Evolutionary conservation across 208 protist species (phyloP).

Genomic region (Balamuthia mandrillaris): DNA sequence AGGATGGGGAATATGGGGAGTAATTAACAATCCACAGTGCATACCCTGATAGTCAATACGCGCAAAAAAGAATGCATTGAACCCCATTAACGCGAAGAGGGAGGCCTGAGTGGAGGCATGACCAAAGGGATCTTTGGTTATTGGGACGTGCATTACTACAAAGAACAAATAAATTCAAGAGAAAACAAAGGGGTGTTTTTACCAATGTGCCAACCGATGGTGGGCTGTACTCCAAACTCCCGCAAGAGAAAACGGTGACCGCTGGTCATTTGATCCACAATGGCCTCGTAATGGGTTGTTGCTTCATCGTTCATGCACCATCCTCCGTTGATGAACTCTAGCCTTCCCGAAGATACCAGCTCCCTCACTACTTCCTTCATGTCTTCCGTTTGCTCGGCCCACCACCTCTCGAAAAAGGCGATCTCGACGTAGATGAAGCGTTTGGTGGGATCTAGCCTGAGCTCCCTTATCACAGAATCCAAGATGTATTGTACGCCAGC

Average conservation of each 20-base stretch:
- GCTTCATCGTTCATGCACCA: constrained; percentile 70
- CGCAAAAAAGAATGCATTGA: constrained; percentile 44
- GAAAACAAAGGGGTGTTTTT: background rate
- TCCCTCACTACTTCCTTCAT: background rate
- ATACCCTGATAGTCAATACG: constrained; percentile 41
- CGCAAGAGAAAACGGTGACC: constrained; percentile 53
- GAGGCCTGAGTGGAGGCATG: constrained; percentile 21
- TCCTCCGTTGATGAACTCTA: constrained; percentile 53
- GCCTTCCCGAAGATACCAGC: background rate
- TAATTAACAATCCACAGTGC: too few species aligned
- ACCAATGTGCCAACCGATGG: constrained; percentile 52
- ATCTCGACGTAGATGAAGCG: constrained; percentile 43
- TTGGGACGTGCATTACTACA: background rate
- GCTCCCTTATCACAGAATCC: constrained; percentile 43
- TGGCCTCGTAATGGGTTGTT: constrained; percentile 44
- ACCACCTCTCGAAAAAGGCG: constrained; percentile 40
- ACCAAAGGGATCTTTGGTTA: constrained; percentile 40
- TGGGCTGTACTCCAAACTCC: constrained; percentile 24
- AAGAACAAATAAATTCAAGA: background rate
- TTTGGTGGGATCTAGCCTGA: constrained; percentile 1
- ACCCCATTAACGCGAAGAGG: constrained; percentile 42
- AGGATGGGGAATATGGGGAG: too few species aligned
- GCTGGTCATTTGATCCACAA: constrained; percentile 62
- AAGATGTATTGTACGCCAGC: constrained; percentile 58
- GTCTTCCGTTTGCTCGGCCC: constrained; percentile 7